Conservation (phyloP, 208 protist species). For the Trypanosoma lewisi region DNA sequence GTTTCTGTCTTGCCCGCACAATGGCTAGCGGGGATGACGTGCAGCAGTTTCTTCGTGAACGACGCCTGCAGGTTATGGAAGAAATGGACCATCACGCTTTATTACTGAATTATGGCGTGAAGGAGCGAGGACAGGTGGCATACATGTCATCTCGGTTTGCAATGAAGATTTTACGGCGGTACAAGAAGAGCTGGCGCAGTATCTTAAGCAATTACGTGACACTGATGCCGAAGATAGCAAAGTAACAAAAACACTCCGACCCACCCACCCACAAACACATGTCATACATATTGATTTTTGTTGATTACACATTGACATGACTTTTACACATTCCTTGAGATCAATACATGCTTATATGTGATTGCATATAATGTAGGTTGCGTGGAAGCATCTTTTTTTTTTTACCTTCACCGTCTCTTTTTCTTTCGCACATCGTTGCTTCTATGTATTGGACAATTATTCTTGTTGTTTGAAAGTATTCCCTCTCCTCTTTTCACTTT, state of each 20-base stretch:
- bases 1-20: slow-evolving; percentile 80
- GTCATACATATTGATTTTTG: not conserved
- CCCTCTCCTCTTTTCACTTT: slow-evolving; percentile 9
- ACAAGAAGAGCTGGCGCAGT: slow-evolving; percentile 84
- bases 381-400: no score
- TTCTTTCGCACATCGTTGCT: no score
- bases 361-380: no score
- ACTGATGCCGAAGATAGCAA: slow-evolving; percentile 69
- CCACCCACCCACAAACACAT: not conserved
- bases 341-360: no score
- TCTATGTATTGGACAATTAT: no score
- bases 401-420: no score
- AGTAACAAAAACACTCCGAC: not conserved
- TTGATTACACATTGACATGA: not conserved
- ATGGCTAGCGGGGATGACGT: slow-evolving; percentile 77
- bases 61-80: slow-evolving; percentile 87
- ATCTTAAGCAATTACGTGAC: slow-evolving; percentile 89
- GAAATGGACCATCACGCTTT: slow-evolving; percentile 83
- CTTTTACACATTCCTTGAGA: no score
- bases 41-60: slow-evolving; percentile 66
- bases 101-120: slow-evolving; percentile 72
- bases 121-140: slow-evolving; percentile 83
- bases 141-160: slow-evolving; percentile 88
- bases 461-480: not conserved
- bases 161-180: slow-evolving; percentile 90